A percentile compares a stretch with the other conserved stretches of the same genome.
phyloP scores from a whole-genome alignment of 1,139 yeast species.

The Pneumocystis murina region DNA sequence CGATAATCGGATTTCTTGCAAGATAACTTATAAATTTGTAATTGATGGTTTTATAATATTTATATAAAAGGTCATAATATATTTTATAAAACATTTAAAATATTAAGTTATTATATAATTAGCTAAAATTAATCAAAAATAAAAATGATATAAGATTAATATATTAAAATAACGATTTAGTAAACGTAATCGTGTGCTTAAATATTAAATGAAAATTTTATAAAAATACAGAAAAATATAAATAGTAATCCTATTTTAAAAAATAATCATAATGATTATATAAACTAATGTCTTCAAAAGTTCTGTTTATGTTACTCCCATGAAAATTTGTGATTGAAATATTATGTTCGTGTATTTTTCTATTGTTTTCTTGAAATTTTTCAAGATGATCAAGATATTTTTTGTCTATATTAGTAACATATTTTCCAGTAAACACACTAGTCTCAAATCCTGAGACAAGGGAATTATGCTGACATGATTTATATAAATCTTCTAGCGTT shows the following conservation, averaged over 20 bases:
- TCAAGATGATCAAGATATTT: conserved; percentile 71
- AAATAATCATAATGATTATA: not conserved
- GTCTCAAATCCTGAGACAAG: conserved; percentile 59
- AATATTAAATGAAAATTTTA: too few species aligned
- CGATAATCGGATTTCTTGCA: too few species aligned
- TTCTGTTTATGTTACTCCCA: not conserved
- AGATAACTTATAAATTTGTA: too few species aligned
- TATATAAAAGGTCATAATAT: too few species aligned
- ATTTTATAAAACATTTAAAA: too few species aligned
- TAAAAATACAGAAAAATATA: not conserved
- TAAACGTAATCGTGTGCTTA: too few species aligned
- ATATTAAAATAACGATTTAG: too few species aligned
- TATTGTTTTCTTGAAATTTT: conserved; percentile 61
- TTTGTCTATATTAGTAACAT: conserved; percentile 83
- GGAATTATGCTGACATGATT: conserved; percentile 45
- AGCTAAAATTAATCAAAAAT: too few species aligned
- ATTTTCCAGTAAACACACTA: conserved; percentile 93
- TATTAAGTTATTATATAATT: too few species aligned
- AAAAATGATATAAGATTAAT: too few species aligned
- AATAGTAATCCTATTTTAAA: not conserved
- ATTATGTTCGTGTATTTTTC: not conserved
- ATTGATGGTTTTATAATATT: too few species aligned
- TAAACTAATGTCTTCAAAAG: not conserved
- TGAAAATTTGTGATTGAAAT: not conserved
- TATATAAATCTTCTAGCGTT: conserved; percentile 62